phyloP scores from a whole-genome alignment of 2,329 filamentous ascomycete genomes.

The Chaetomiaceae sp. region DNA sequence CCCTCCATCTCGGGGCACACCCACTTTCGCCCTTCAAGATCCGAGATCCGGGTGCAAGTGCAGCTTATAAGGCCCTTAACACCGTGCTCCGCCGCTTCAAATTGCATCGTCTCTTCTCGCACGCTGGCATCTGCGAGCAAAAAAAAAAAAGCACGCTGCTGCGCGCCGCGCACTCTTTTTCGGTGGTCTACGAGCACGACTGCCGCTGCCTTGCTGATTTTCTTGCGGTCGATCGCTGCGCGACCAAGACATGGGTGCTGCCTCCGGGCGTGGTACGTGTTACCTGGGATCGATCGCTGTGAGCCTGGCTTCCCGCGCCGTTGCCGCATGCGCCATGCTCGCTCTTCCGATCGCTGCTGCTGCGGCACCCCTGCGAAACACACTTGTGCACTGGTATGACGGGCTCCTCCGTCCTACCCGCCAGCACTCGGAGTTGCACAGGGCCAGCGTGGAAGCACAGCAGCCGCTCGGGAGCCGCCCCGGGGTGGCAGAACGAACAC shows the following conservation, averaged over 20 bases:
- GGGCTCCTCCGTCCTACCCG: conserved; percentile 11
- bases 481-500: conserved; percentile 9
- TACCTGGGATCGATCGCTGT: conserved; percentile 32
- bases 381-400: conserved; percentile 25
- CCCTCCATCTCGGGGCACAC: conserved; percentile 4
- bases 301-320: conserved; percentile 32
- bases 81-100: neutral
- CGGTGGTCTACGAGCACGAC: conserved; percentile 5
- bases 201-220: conserved; percentile 1
- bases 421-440: conserved; percentile 20
- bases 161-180: neutral
- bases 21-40: neutral
- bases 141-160: neutral
- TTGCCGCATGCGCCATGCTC: conserved; percentile 36
- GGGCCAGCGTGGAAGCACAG: conserved; percentile 21
- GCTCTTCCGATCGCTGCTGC: conserved; percentile 37
- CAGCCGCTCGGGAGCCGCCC: conserved; percentile 21
- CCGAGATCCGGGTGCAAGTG: conserved; percentile 9
- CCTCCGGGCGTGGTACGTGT: conserved; percentile 33
- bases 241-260: conserved; percentile 33
- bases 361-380: conserved; percentile 35
- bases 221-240: conserved; percentile 11
- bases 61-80: neutral
- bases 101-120: neutral
- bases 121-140: too few relatives aligned